These are phyloP conservation scores for Polygonum maritimum DNA, from an alignment of 148 eudicot species.

Conservation along the genomic window DNA sequence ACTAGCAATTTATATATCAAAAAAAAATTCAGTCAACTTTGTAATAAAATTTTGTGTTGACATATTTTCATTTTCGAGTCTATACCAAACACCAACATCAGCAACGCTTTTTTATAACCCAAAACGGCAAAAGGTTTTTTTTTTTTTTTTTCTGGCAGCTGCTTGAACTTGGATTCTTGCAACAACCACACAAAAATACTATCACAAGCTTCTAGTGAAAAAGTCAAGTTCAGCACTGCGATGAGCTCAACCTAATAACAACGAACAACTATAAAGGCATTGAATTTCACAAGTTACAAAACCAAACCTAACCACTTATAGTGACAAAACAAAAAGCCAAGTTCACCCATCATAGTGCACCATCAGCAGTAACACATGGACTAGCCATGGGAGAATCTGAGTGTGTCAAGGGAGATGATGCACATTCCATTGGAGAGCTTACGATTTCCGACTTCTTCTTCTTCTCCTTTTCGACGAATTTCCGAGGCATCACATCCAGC, in stretches of 20 bases:
- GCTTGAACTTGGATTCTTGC: constrained; percentile 2
- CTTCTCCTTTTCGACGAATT: constrained; percentile 71
- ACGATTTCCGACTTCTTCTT: constrained; percentile 45
- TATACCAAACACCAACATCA: background rate
- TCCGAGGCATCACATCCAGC: constrained; percentile 88
- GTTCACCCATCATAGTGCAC: background rate
- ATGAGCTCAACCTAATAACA: constrained; percentile 2
- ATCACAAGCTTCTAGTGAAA: background rate
- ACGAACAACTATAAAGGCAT: background rate
- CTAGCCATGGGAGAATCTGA: constrained; percentile 2
- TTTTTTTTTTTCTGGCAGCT: background rate
- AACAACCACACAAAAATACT: background rate
- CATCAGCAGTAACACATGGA: background rate
- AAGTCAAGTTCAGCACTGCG: background rate
- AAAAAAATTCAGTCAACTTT: too few species aligned
- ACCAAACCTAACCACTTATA: background rate
- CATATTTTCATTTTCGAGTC: too few species aligned
- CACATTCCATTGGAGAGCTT: background rate
- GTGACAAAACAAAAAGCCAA: background rate
- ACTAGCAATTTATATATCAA: too few species aligned
- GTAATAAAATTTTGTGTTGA: too few species aligned
- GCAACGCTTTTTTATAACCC: background rate
- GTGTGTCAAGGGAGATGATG: constrained; percentile 2
- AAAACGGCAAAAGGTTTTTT: background rate
- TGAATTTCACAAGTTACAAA: background rate